Evolutionary conservation across 345 rosid species (phyloP).

Genomic region (Brassica nigra): DNA sequence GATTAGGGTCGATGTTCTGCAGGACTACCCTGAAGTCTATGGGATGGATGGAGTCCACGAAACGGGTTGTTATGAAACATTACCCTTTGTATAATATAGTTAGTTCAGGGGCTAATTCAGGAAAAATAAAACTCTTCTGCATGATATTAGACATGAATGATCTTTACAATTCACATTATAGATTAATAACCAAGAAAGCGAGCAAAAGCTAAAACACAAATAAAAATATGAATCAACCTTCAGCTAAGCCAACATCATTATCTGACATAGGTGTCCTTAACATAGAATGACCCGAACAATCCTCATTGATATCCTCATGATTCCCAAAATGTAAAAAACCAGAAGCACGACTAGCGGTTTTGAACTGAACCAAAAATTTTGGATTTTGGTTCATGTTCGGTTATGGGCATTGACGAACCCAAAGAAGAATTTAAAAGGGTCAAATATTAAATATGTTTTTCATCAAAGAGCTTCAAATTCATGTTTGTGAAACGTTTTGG

Average conservation of each 20-base stretch:
- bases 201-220: neutral
- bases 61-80: neutral
- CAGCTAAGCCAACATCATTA: slow-evolving; percentile 54
- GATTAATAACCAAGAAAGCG: neutral
- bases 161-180: neutral
- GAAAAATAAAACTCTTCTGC: slow-evolving; percentile 63
- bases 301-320: slow-evolving; percentile 78
- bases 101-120: slow-evolving; percentile 65
- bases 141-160: neutral
- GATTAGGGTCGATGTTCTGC: too few relatives aligned
- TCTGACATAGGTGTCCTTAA: slow-evolving; percentile 66
- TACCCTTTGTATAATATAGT: slow-evolving; percentile 78
- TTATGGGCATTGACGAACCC: neutral
- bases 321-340: neutral
- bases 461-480: neutral
- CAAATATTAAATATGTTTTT: neutral
- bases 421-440: neutral
- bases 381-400: neutral
- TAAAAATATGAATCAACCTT: slow-evolving; percentile 47
- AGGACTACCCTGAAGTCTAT: too few relatives aligned
- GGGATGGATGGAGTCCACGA: too few relatives aligned
- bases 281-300: slow-evolving; percentile 75
- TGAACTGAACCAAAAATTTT: neutral
- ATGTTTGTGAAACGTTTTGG: neutral
- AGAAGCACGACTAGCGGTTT: neutral